Percentiles rank a stretch among this genome's conserved stretches.
phyloP scores from a whole-genome alignment of 441 rosid genomes.

The Bruguiera hainesii region DNA sequence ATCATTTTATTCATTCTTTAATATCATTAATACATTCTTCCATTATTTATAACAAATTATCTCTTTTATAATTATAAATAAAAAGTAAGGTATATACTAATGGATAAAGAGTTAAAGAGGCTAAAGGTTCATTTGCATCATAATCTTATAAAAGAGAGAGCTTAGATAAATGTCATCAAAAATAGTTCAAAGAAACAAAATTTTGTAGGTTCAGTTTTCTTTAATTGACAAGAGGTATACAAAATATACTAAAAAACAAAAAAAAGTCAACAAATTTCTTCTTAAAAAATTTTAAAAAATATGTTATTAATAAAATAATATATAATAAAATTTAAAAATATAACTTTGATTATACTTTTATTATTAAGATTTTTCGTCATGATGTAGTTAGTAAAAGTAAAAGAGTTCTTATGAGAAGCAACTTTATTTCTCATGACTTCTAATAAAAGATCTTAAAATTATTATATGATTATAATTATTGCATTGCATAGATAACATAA shows the following conservation, averaged over 20 bases:
- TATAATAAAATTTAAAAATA: conserved; percentile 82
- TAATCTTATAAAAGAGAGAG: conserved; percentile 61
- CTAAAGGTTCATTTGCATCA: conserved; percentile 52
- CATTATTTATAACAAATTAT: too few species aligned
- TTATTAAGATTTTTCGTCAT: conserved; percentile 34
- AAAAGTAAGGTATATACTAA: conserved; percentile 57
- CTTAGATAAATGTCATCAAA: conserved; percentile 57
- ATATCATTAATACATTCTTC: too few species aligned
- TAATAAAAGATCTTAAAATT: neutral
- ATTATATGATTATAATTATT: neutral
- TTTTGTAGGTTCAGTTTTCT: conserved; percentile 54
- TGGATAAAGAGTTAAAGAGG: conserved; percentile 63
- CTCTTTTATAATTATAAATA: conserved; percentile 23
- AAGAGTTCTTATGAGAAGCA: conserved; percentile 83
- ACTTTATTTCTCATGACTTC: conserved; percentile 7
- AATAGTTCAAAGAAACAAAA: conserved; percentile 66
- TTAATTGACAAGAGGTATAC: conserved; percentile 58
- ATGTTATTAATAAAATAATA: conserved; percentile 70
- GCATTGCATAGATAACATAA: neutral
- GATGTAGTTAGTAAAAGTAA: conserved; percentile 51
- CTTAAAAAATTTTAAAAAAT: conserved; percentile 32
- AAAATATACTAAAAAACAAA: conserved; percentile 54
- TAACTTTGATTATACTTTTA: conserved; percentile 58
- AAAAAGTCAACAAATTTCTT: conserved; percentile 46
- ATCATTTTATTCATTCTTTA: too few species aligned